Percentiles rank a stretch among this genome's conserved stretches.
These are phyloP conservation scores for Liriodendron chinense DNA, from an alignment of 164 flowering plant species.

Conservation along the genomic window DNA sequence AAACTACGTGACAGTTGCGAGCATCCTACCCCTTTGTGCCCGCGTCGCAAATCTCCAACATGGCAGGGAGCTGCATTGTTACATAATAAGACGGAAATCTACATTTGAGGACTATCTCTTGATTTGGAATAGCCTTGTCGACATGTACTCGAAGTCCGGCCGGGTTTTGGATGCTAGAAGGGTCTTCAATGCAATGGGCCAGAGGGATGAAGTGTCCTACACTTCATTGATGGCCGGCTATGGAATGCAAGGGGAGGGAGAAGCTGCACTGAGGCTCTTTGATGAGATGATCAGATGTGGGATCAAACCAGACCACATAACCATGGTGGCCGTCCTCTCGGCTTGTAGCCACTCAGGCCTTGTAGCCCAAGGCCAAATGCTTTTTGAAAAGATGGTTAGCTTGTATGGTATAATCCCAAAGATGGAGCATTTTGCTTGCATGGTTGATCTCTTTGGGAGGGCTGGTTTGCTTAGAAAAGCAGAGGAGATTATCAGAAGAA, in stretches of 20 bases:
- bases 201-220: slow-evolving; percentile 53
- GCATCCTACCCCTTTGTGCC: slow-evolving; percentile 62
- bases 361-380: slow-evolving; percentile 34
- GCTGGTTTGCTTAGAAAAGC: slow-evolving; percentile 52
- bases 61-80: slow-evolving; percentile 65
- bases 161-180: slow-evolving; percentile 39
- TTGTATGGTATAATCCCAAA: slow-evolving; percentile 35
- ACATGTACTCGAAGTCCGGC: slow-evolving; percentile 65
- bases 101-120: slow-evolving; percentile 35
- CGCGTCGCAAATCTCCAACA: slow-evolving; percentile 52
- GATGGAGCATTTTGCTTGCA: slow-evolving; percentile 63
- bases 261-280: slow-evolving; percentile 37
- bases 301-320: slow-evolving; percentile 55
- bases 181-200: slow-evolving; percentile 40
- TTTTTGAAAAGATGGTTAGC: slow-evolving; percentile 42
- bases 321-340: slow-evolving; percentile 60
- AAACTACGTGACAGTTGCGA: slow-evolving; percentile 57
- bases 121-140: slow-evolving; percentile 61
- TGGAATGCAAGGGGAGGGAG: slow-evolving; percentile 58
- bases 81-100: slow-evolving; percentile 28
- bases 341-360: slow-evolving; percentile 71
- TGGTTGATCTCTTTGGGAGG: slow-evolving; percentile 62
- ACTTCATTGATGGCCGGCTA: slow-evolving; percentile 63
- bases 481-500: slow-evolving; percentile 32
- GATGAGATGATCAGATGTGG: slow-evolving; percentile 42